phyloP scores from a whole-genome alignment of 2,329 filamentous ascomycete species.

The Dendryphion nanum region DNA sequence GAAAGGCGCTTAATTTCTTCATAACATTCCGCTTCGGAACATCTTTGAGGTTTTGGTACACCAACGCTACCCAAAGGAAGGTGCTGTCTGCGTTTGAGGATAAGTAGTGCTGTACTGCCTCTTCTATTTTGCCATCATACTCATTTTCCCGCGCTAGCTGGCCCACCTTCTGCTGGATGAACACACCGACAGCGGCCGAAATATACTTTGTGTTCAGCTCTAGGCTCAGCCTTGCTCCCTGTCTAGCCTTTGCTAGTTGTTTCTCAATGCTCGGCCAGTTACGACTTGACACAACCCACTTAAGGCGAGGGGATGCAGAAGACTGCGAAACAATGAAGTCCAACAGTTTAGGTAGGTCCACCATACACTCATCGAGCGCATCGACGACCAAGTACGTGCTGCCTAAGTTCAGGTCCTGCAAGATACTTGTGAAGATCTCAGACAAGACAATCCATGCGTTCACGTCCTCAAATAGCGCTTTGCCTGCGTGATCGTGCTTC shows the following conservation, averaged over 20 bases:
- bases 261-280: conserved; percentile 3
- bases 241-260: neutral
- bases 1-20: conserved; percentile 24
- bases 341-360: conserved; percentile 6
- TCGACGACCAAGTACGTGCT: conserved; percentile 10
- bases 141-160: neutral
- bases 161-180: neutral
- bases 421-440: conserved; percentile 40
- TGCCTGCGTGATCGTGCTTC: conserved; percentile 35
- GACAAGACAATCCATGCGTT: conserved; percentile 41
- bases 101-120: conserved; percentile 1
- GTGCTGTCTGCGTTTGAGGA: conserved; percentile 3
- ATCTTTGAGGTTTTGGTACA: conserved; percentile 31
- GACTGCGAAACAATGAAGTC: conserved; percentile 3
- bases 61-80: conserved; percentile 36
- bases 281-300: conserved; percentile 1
- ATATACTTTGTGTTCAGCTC: neutral
- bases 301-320: neutral
- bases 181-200: neutral
- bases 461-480: conserved; percentile 39
- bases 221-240: neutral
- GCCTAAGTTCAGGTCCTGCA: conserved; percentile 30
- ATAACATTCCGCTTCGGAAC: conserved; percentile 7
- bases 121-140: neutral
- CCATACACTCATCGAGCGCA: conserved; percentile 10